Base-by-base conservation (phyloP, 495 filamentous ascomycete genomes). In the Pyrenopolyporus hunteri region DNA sequence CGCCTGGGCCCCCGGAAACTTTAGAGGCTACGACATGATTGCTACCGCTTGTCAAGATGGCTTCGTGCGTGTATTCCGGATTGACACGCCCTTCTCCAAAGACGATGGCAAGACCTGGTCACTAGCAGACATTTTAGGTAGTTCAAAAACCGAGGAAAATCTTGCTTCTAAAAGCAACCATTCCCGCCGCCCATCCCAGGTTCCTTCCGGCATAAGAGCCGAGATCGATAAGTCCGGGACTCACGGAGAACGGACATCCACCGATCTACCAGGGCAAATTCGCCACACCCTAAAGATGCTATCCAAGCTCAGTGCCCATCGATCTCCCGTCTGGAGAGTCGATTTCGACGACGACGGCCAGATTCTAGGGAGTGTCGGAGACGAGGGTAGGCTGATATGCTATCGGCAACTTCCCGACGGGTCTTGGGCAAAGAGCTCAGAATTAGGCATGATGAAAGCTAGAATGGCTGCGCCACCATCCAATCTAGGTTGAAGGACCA, bases 11-110 rank as follows among this genome's bases (percentile, higher is more conserved):
- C 89, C 89, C 46, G 91, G 91, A 11, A 92, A 91, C 63, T 87
- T 90, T 32, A 74, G 92, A 25, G 92, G 92, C 1, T 92, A 88
- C 67, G 93, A 99, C 70, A 79, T 96, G 48, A 82, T 98, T 62
- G 95, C 94, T 4, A 95, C 93, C 25, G 93, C 91, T 1, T 91
- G 90, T 68, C 92, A 93, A 70, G 94, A 99, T 69, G 93, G 94
- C 2, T 85, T 84, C 57, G 82, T 98, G 39, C 83, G 95, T 19
- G 86, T 98, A 4, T 97, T 92, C 64, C 83, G 92, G 68, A 75
- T 99, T 0, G 82, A 85, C 28, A 89, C 90, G 6, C 81, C 84
- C 5, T 71, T 67, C 32, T 60, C 61, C 23, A 53, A 64, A 4
- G 63, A 67, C 8, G 71, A 73, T 36, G 68, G 62, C 37, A 67